A percentile compares a stretch with the other conserved stretches of the same genome.
Conservation (phyloP, 2,329 filamentous ascomycete genomes). For the Dryadomyces quercus-mongolicae region DNA sequence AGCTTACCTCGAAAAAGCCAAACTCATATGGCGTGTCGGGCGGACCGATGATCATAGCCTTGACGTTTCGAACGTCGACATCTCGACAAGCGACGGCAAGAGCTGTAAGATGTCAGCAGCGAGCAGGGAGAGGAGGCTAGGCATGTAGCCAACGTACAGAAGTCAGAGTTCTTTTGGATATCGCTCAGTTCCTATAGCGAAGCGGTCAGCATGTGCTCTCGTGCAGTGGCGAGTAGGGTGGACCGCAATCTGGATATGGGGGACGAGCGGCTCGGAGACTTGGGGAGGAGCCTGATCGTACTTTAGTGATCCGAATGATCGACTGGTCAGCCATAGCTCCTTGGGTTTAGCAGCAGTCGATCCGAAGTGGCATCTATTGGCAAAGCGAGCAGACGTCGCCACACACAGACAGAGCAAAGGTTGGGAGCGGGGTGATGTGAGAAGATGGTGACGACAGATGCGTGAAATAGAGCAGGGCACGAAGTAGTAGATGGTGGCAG, state of each 20-base stretch:
- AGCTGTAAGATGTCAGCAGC: slow-evolving; percentile 33
- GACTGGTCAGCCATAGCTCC: slow-evolving; percentile 65
- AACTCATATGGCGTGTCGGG: slow-evolving; percentile 95
- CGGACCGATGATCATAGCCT: slow-evolving; percentile 80
- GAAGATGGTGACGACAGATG: neutral
- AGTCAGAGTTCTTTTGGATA: slow-evolving; percentile 69
- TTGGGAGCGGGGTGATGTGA: neutral
- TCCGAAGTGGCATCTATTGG: neutral
- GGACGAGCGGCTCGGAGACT: neutral
- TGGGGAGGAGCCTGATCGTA: slow-evolving; percentile 26
- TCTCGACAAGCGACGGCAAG: slow-evolving; percentile 82
- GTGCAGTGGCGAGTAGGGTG: neutral
- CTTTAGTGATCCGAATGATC: slow-evolving; percentile 77
- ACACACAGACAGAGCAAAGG: neutral
- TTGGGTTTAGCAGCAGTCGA: neutral
- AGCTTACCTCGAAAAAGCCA: slow-evolving; percentile 81
- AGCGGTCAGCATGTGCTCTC: slow-evolving; percentile 3
- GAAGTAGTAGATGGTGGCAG: neutral
- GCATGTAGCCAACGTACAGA: slow-evolving; percentile 44
- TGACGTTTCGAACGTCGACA: slow-evolving; percentile 76
- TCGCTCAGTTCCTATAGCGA: slow-evolving; percentile 62
- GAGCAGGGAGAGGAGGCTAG: too few species aligned
- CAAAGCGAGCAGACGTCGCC: neutral
- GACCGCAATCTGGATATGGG: neutral
- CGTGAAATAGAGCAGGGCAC: too few species aligned